Percentiles rank a stretch among this genome's conserved stretches.
These are phyloP conservation scores for Gracilaria caudata DNA, from an alignment of 23 red algal species.

Conservation along the genomic window DNA sequence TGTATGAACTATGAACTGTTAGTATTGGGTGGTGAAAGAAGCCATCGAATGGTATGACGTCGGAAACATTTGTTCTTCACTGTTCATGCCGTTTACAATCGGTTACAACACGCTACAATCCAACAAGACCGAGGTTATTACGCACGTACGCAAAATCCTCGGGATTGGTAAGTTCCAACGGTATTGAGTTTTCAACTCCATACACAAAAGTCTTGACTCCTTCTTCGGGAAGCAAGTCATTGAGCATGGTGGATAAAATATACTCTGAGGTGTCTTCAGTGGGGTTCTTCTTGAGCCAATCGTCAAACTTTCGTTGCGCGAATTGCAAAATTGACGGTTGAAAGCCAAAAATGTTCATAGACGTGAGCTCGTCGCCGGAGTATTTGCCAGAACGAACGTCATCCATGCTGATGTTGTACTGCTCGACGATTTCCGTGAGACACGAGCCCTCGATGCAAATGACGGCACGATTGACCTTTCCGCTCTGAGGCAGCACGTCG, in stretches of 20 bases:
- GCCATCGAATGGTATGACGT: background rate
- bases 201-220: conserved; percentile 66
- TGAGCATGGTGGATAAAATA: conserved; percentile 97
- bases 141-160: conserved; percentile 90
- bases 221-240: conserved; percentile 83
- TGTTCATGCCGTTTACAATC: background rate
- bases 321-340: conserved; percentile 61
- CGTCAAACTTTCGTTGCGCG: conserved; percentile 69
- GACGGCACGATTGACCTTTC: conserved; percentile 84
- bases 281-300: conserved; percentile 50
- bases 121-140: conserved; percentile 88
- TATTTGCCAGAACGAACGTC: conserved; percentile 80
- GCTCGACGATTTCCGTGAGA: conserved; percentile 85
- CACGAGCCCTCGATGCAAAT: conserved; percentile 59
- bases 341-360: conserved; percentile 96
- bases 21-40: background rate
- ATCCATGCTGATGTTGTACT: conserved; percentile 82
- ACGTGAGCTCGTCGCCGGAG: conserved; percentile 88
- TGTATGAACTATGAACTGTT: background rate
- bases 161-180: conserved; percentile 92
- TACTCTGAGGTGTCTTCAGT: conserved; percentile 73
- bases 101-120: conserved; percentile 43
- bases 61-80: background rate
- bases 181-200: conserved; percentile 69
- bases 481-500: conserved; percentile 81